These are phyloP conservation scores for Clonostachys rosea DNA, from an alignment of 2,329 filamentous ascomycete species.

Conservation along the genomic window DNA sequence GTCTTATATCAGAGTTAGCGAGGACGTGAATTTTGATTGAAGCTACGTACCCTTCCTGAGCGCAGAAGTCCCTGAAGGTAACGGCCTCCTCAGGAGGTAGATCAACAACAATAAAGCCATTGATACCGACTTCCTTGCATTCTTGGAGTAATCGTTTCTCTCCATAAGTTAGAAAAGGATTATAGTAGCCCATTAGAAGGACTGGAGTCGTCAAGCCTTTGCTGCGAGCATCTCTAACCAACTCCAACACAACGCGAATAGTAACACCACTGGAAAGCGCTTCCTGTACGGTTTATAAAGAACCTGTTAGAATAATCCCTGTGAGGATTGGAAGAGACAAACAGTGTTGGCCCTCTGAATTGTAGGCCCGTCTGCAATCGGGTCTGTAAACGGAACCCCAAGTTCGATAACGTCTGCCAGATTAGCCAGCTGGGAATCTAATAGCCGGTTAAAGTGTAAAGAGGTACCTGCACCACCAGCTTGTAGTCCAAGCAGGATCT, in stretches of 20 bases:
- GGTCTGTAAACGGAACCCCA: constrained; percentile 94
- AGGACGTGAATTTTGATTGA: neutral
- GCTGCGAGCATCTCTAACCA: constrained; percentile 76
- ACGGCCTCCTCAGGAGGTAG: constrained; percentile 93
- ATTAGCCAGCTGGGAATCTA: neutral
- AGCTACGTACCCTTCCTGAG: constrained; percentile 60
- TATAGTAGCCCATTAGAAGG: constrained; percentile 98
- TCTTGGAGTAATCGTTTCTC: constrained; percentile 86
- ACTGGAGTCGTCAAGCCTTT: constrained; percentile 77
- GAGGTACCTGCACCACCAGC: no score
- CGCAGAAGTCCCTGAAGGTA: constrained; percentile 82
- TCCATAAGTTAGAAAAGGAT: constrained; percentile 89
- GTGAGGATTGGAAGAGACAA: no score
- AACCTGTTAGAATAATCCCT: no score
- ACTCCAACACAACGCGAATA: constrained; percentile 71
- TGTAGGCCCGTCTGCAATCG: constrained; percentile 94
- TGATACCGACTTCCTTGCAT: constrained; percentile 78
- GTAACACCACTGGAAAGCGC: constrained; percentile 87
- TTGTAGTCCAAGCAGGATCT: no score
- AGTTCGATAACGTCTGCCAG: constrained; percentile 81
- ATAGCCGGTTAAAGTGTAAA: no score
- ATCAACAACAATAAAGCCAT: constrained; percentile 96
- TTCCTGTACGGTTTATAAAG: constrained; percentile 18
- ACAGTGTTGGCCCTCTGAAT: constrained; percentile 90
- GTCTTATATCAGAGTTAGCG: constrained; percentile 33